Conservation (phyloP, 1,139 yeast genomes). For the Saccharomycopsis hybrid region DNA sequence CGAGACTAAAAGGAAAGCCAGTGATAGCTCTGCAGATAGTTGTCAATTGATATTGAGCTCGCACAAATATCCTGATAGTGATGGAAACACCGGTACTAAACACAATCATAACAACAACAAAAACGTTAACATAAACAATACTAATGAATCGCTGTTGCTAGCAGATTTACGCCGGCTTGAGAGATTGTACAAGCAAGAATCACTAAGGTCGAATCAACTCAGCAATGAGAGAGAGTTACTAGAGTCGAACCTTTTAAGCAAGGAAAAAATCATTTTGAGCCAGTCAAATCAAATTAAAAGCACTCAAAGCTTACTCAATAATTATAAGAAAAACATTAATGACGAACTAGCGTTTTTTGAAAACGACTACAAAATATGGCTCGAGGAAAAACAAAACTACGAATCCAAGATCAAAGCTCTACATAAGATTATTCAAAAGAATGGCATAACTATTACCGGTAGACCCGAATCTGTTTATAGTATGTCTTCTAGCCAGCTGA, state of each 20-base stretch:
- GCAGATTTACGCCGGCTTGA: constrained; percentile 1
- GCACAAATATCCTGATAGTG: no score
- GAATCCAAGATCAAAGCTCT: constrained; percentile 12
- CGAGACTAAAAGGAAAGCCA: background rate
- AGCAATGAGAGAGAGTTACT: constrained; percentile 12
- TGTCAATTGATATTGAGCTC: no score
- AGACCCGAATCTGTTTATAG: background rate
- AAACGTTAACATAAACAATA: background rate
- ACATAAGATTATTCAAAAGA: background rate
- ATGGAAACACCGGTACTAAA: no score
- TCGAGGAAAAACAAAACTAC: constrained; percentile 16
- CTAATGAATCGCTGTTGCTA: background rate
- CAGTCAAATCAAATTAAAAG: constrained; percentile 11
- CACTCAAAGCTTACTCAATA: constrained; percentile 7
- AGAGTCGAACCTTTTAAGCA: constrained; percentile 10
- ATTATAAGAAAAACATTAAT: constrained; percentile 12
- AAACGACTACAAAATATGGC: constrained; percentile 17
- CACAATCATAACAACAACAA: background rate
- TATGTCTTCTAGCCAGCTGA: background rate
- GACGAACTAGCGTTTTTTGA: constrained; percentile 13
- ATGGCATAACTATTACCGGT: background rate
- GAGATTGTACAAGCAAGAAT: constrained; percentile 10
- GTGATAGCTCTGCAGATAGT: no score
- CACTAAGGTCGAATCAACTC: constrained; percentile 9
- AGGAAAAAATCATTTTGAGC: constrained; percentile 16